These are phyloP conservation scores for Suhomyces prunicola DNA, from an alignment of 805 yeast genomes.

Conservation along the genomic window DNA sequence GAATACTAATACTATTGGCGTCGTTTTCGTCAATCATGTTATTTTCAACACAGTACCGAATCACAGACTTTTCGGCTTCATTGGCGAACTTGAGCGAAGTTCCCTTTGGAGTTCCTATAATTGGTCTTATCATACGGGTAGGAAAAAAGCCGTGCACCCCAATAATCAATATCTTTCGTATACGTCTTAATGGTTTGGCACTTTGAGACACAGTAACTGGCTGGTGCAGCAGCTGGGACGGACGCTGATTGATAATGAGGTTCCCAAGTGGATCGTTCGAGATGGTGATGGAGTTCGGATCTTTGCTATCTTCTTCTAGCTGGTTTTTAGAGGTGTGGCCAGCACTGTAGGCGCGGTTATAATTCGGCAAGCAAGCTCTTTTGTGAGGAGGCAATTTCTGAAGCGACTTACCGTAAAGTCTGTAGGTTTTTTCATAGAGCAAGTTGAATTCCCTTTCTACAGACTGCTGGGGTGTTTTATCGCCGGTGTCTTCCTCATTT, in stretches of 20 bases:
- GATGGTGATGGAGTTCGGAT: constrained; percentile 34
- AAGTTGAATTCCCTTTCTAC: constrained; percentile 32
- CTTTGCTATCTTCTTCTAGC: constrained; percentile 25
- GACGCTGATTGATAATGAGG: constrained; percentile 31
- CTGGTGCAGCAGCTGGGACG: constrained; percentile 3
- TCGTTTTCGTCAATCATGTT: constrained; percentile 32
- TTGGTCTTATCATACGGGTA: constrained; percentile 72
- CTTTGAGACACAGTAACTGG: constrained; percentile 24
- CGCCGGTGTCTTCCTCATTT: constrained; percentile 9
- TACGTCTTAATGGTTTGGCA: constrained; percentile 26
- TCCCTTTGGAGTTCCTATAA: constrained; percentile 95
- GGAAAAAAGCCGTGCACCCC: constrained; percentile 99
- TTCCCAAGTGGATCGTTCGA: constrained; percentile 42
- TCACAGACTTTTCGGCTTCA: constrained; percentile 80
- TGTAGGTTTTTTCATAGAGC: constrained; percentile 34
- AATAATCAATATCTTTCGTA: constrained; percentile 68
- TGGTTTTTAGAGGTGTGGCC: constrained; percentile 14
- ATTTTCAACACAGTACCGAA: constrained; percentile 53
- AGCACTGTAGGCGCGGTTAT: constrained; percentile 26
- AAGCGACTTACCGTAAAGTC: constrained; percentile 36
- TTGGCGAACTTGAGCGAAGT: constrained; percentile 87
- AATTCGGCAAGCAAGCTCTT: constrained; percentile 39
- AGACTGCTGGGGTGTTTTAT: constrained; percentile 6
- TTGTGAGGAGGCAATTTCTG: constrained; percentile 35
- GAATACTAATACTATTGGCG: constrained; percentile 48